A percentile compares a stretch with the other conserved stretches of the same genome.
Evolutionary conservation across 805 yeast species (phyloP).

Genomic region (Debaryomyces tyrocola): DNA sequence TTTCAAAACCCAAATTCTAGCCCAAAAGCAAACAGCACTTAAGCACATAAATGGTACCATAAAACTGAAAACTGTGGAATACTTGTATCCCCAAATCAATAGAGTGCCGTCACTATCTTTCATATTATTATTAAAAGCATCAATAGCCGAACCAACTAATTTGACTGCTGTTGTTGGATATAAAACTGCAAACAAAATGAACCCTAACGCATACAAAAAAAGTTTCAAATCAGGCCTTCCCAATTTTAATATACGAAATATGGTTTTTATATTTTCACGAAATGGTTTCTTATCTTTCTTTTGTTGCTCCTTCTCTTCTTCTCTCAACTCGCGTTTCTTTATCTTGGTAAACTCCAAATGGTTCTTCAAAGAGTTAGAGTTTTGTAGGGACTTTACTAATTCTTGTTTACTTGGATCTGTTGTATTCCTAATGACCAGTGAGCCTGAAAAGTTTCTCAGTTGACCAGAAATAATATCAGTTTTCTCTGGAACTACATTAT

Average conservation of each 20-base stretch:
- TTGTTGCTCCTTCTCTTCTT: conserved; percentile 37
- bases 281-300: conserved; percentile 27
- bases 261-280: conserved; percentile 33
- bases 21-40: conserved; percentile 47
- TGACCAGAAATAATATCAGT: neutral
- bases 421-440: neutral
- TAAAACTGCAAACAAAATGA: conserved; percentile 43
- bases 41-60: conserved; percentile 46
- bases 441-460: neutral
- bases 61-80: conserved; percentile 37
- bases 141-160: conserved; percentile 44
- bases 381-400: neutral
- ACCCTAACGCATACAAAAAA: conserved; percentile 39
- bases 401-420: neutral
- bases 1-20: conserved; percentile 43
- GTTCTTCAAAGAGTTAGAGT: conserved; percentile 18
- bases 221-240: conserved; percentile 41
- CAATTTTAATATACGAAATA: conserved; percentile 36
- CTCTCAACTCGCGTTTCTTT: conserved; percentile 21
- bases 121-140: conserved; percentile 36
- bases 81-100: conserved; percentile 45
- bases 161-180: conserved; percentile 45
- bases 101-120: conserved; percentile 40
- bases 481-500: too few species aligned
- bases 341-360: conserved; percentile 30